Evolutionary conservation across 306 rosid species (phyloP), one percentile per base, ranked within the genome.

Genomic region (Cucurbita pepo): DNA sequence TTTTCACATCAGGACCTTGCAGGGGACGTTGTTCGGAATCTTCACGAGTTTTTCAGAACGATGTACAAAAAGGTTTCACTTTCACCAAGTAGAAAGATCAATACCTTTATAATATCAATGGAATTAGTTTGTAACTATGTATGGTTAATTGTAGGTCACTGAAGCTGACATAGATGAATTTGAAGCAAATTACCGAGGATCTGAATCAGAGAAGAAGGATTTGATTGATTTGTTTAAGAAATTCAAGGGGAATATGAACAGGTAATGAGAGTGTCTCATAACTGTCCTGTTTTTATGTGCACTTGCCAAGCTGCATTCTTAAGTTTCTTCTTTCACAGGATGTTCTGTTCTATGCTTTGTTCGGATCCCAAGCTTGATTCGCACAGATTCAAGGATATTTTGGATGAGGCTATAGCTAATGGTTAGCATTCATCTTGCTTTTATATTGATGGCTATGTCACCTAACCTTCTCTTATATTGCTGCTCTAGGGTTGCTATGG

Each of bases 261-360:
- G 87, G 97, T 91, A 30, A 69, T 8, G 58, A 48, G 56, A 41
- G 21, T 37, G 58, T 30, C 34, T 30, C 25, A 5, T 30, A 50
- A 25, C 14, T 48, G 30, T 50, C 56, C 21, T 69, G 22, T 34
- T 50, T 11, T 38, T 53, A 1, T n/a, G 36, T 55, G 18, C 59
- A 55, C n/a, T 36, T 37, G 37, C 9, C 25, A 15, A 71, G 63
- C 71, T 78, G 63, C 54, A 64, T 70, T 71, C 52, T 73, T 1
- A 60, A 62, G 1, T 67, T 72, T 72, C 30, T 8, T 8, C 56
- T 79, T 58, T 59, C 82, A 74, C 83, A 94, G 99, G 81, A 87
- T 94, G 38, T 91, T 91, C 78, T 91, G 96, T 79, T 94, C 97
- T 64, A 94, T 94, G 99, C 87, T 94, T 66, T 94, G 99, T 88